Evolutionary conservation across 768 basidiomycete genomes (phyloP).

Genomic region (Harrya chromipes): DNA sequence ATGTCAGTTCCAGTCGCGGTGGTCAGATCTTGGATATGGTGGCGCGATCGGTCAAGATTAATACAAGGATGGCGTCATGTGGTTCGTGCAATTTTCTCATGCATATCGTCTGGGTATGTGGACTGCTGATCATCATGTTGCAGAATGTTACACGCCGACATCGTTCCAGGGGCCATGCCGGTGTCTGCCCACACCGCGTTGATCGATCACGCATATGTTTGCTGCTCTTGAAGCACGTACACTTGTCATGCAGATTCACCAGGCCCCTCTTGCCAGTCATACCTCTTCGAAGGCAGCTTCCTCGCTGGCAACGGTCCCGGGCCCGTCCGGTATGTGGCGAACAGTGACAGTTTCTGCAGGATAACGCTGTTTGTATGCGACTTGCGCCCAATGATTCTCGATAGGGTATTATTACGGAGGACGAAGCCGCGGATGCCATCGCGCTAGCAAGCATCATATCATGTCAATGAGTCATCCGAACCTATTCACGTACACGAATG

Average conservation of each 20-base stretch:
- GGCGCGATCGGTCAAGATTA: slow-evolving; percentile 66
- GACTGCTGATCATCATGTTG: background rate
- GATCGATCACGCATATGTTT: background rate
- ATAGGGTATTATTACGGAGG: too few species aligned
- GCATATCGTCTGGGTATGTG: background rate
- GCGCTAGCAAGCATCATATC: background rate
- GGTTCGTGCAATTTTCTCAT: slow-evolving; percentile 44
- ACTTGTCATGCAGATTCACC: slow-evolving; percentile 41
- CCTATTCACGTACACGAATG: too few species aligned
- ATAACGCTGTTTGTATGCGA: too few species aligned
- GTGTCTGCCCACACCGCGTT: slow-evolving; percentile 69
- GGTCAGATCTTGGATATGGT: slow-evolving; percentile 81
- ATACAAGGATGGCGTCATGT: slow-evolving; percentile 74
- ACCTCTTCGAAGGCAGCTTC: background rate
- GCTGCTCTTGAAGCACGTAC: background rate
- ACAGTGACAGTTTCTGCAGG: too few species aligned
- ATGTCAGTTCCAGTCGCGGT: slow-evolving; percentile 25
- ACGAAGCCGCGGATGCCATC: too few species aligned
- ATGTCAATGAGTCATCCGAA: background rate
- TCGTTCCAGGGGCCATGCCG: slow-evolving; percentile 69
- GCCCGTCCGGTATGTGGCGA: slow-evolving; percentile 9
- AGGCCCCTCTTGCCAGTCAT: slow-evolving; percentile 53
- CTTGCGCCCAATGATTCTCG: too few species aligned
- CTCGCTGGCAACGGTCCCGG: slow-evolving; percentile 14
- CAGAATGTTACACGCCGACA: background rate